phyloP scores from a whole-genome alignment of 2,329 filamentous ascomycete genomes.

The Diaporthe sp. region DNA sequence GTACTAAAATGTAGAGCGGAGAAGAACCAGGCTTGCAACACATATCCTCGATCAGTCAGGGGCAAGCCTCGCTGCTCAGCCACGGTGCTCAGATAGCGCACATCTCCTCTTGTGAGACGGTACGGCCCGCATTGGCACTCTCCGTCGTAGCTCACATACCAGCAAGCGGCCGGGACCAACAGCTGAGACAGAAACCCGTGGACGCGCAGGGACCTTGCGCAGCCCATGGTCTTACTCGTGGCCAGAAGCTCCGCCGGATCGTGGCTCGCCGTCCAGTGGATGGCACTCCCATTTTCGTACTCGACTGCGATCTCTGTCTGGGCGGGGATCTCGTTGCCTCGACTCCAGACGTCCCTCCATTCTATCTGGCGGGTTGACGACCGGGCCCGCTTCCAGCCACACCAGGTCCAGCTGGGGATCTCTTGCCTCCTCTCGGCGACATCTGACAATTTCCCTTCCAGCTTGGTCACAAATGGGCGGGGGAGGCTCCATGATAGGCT shows the following conservation, averaged over 20 bases:
- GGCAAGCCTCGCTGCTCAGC: conserved; percentile 19
- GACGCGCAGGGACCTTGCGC: neutral
- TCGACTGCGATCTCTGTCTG: conserved; percentile 26
- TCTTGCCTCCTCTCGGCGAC: conserved; percentile 11
- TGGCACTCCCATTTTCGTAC: neutral
- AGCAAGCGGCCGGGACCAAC: conserved; percentile 28
- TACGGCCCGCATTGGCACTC: conserved; percentile 33
- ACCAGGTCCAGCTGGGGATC: conserved; percentile 34
- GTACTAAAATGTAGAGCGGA: conserved; percentile 22
- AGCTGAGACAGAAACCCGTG: conserved; percentile 12
- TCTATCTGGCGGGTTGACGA: conserved; percentile 24
- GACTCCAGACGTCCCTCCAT: conserved; percentile 29
- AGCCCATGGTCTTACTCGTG: neutral
- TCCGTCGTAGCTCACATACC: conserved; percentile 25
- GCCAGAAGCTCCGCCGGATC: neutral
- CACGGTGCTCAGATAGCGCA: conserved; percentile 26
- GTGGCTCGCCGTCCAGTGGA: neutral
- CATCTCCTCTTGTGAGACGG: conserved; percentile 16
- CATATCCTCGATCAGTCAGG: conserved; percentile 10
- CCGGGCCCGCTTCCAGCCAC: conserved; percentile 24
- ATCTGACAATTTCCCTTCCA: neutral
- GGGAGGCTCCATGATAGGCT: conserved; percentile 24
- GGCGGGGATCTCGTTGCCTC: conserved; percentile 4
- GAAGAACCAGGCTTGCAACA: conserved; percentile 32
- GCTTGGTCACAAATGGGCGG: neutral